Evolutionary conservation across 306 rosid genomes (phyloP), one percentile per base, ranked within the genome.

Genomic region (Ceratonia siliqua): DNA sequence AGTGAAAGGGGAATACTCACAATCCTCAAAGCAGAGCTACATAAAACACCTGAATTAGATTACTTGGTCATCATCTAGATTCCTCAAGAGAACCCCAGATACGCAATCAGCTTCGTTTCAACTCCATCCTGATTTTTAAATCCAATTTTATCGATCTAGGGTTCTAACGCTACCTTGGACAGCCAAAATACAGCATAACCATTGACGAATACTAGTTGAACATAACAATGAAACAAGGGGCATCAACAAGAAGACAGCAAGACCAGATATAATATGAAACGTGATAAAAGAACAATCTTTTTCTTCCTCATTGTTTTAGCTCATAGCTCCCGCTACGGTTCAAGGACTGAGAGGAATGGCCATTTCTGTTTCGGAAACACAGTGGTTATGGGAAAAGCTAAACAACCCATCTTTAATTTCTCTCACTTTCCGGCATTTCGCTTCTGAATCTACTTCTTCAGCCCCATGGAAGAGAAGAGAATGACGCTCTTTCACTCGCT

Each of bases 111-210:
- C 72, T 30, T n/a, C 53, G 78, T n/a, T 52, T 76, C 56, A 52
- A 61, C 28, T 30, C 43, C 49, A 62, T 49, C 79, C 12, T 24
- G 5, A 49, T 45, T 25, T 63, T 39, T 28, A 68, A 68, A 46
- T 79, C 74, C 68, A 70, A 24, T 28, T 38, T 56, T 70, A 8
- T 8, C 50, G 76, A 83, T 33, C 79, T 79, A 70, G 82, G 87
- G 83, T 79, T 79, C 76, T 66, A 32, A 20, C 71, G 57, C 9
- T 46, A 62, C 55, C 33, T 7, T 24, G 14, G 3, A 28, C 28
- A 9, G 18, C 32, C 2, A 9, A 14, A 28, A 28, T 28, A 57
- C 36, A 5, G 22, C 38, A 13, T 2, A 8, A 4, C 21, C 28
- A 43, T 45, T 25, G 20, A 64, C 12, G 10, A 27, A 48, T 13